phyloP scores from a whole-genome alignment of 2,329 filamentous ascomycete genomes.

The Penicillium sp. region DNA sequence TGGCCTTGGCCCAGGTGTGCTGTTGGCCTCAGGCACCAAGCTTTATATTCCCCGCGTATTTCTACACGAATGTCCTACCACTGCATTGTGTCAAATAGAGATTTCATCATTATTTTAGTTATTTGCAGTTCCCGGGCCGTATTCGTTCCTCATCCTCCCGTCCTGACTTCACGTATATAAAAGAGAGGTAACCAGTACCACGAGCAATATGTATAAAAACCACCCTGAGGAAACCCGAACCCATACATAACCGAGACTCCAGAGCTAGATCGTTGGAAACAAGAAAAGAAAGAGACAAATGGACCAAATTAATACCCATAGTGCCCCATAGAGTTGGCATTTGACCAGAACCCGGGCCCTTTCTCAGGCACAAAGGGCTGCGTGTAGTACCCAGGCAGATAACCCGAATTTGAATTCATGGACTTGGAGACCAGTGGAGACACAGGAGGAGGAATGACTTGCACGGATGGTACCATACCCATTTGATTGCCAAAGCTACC shows the following conservation, averaged over 20 bases:
- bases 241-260: conserved; percentile 1
- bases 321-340: conserved; percentile 10
- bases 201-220: background rate
- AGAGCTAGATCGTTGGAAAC: background rate
- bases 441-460: conserved; percentile 12
- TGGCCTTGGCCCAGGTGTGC: background rate
- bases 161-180: background rate
- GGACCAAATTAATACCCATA: conserved; percentile 19
- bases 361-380: conserved; percentile 15
- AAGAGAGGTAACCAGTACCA: background rate
- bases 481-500: conserved; percentile 15
- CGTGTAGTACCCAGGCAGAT: conserved; percentile 17
- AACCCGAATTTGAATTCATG: conserved; percentile 11
- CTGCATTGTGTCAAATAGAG: background rate
- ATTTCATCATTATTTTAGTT: background rate
- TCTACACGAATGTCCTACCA: too few relatives aligned
- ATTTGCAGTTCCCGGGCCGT: background rate
- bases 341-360: conserved; percentile 19
- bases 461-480: conserved; percentile 8
- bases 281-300: background rate
- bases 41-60: background rate
- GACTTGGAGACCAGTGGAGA: conserved; percentile 9
- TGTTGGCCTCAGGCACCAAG: conserved; percentile 1
- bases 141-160: background rate
- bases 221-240: background rate